A percentile compares a stretch with the other conserved stretches of the same genome.
phyloP scores from a whole-genome alignment of 495 filamentous ascomycete genomes.

The Neurospora sp. region DNA sequence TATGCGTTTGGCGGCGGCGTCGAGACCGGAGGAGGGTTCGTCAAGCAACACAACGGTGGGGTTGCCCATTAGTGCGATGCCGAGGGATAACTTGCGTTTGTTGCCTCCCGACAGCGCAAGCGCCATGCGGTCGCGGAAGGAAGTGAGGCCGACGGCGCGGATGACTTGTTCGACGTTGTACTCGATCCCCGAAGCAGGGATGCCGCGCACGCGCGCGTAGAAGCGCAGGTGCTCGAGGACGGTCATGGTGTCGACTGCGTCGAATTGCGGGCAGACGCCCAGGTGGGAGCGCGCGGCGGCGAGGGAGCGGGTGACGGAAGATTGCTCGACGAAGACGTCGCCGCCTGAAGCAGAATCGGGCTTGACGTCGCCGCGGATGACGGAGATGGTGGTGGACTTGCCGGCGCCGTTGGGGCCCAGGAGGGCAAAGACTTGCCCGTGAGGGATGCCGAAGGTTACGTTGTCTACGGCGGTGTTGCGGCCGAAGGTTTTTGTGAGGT shows the following conservation, averaged over 20 bases:
- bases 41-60: slow-evolving; percentile 64
- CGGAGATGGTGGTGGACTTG: slow-evolving; percentile 73
- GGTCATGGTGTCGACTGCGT: slow-evolving; percentile 60
- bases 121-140: slow-evolving; percentile 51
- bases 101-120: slow-evolving; percentile 62
- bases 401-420: slow-evolving; percentile 85
- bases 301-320: slow-evolving; percentile 54
- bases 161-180: slow-evolving; percentile 53
- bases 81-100: slow-evolving; percentile 61
- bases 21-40: slow-evolving; percentile 59
- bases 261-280: slow-evolving; percentile 72
- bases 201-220: slow-evolving; percentile 63
- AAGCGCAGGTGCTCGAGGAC: slow-evolving; percentile 61
- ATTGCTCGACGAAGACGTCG: slow-evolving; percentile 66
- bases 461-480: slow-evolving; percentile 65
- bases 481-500: slow-evolving; percentile 69
- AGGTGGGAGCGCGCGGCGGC: slow-evolving; percentile 58
- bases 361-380: slow-evolving; percentile 75
- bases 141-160: slow-evolving; percentile 46
- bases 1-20: slow-evolving; percentile 61
- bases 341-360: slow-evolving; percentile 46
- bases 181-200: slow-evolving; percentile 39
- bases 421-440: slow-evolving; percentile 73
- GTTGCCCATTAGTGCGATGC: slow-evolving; percentile 67
- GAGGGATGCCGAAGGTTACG: slow-evolving; percentile 67